Percentiles rank a stretch among this genome's conserved stretches.
Evolutionary conservation across 176 grass and related monocot species (phyloP).

Genomic region (Aegilops umbellulata): DNA sequence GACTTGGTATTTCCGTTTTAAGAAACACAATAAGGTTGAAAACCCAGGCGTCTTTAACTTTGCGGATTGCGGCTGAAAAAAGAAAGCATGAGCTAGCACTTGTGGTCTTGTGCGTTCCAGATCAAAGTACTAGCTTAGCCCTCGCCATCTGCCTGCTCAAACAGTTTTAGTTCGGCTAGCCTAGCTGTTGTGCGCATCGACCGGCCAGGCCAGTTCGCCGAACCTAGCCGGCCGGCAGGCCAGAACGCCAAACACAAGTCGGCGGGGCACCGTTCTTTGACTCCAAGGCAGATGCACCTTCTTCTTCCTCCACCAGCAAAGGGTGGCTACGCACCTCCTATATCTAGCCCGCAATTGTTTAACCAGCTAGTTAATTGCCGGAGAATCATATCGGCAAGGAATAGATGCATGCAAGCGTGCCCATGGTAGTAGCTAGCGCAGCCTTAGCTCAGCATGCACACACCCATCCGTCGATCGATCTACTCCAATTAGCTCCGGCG

Average conservation of each 20-base stretch:
- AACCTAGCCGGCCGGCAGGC: neutral
- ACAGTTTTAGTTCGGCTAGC: neutral
- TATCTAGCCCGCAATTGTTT: neutral
- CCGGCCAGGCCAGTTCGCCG: neutral
- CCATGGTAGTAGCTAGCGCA: neutral
- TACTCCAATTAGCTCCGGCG: neutral
- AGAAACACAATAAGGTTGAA: neutral
- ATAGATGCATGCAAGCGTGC: constrained; percentile 16
- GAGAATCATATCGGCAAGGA: constrained; percentile 26
- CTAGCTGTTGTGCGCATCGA: neutral
- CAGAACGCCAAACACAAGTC: neutral
- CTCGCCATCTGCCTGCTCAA: neutral
- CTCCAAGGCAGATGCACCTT: neutral
- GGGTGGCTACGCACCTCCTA: neutral
- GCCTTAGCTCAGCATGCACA: constrained; percentile 22
- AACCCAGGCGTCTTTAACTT: neutral
- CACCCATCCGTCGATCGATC: neutral
- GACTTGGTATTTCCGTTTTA: constrained; percentile 1
- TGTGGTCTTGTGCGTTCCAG: neutral
- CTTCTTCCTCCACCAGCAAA: constrained; percentile 17
- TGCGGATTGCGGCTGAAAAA: constrained; percentile 4
- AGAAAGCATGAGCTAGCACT: neutral
- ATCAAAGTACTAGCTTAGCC: neutral
- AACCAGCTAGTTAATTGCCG: neutral
- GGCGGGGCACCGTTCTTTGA: neutral